Evolutionary conservation across 2,329 filamentous ascomycete genomes (phyloP), one percentile per base, ranked within the genome.

Genomic region (Neurospora crassa): DNA sequence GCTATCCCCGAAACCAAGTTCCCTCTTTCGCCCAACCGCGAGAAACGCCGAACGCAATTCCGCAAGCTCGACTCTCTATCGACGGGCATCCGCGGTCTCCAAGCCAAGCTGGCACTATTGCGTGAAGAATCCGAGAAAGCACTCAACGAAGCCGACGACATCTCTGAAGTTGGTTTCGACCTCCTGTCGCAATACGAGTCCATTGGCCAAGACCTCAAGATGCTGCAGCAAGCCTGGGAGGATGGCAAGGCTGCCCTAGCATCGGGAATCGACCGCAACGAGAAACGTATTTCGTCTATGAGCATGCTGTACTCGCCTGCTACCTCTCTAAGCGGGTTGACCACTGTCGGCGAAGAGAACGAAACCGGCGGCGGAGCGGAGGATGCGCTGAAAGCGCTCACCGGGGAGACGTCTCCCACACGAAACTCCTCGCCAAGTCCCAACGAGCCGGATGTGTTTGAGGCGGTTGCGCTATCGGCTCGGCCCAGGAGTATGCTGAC

Each of bases 171-270:
- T 18, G 93, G 92, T 0, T 87, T 90, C 0, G 90, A 89, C 73
- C 85, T 98, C 47, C 90, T 97, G 86, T 83, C 90, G 29, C 96
- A 98, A 78, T 99, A 98, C 80, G 96, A 99, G 71, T 95, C 94
- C 5, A 96, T 99, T 74, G 96, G 96, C 2, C 86, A 90, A 37
- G 96, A 99, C 78, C 85, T 99, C 67, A 91, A 91, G 79, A 88
- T 90, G 63, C 83, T 97, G 68, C 89, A 94, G 80, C 87, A 91
- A 74, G 92, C 93, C 74, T 97, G 94, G 94, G 93, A 96, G 77
- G 88, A 91, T 69, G 96, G 95, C 69, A 95, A 92, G 79, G 88
- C 90, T n/a, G 90, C 93, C 6, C 84, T 99, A 69, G 90, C 93
- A 67, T 88, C 89, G 70, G 94, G 92, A 75, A 91, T 97, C 77